Conservation (phyloP, 768 basidiomycete species). For the Cytidiella melzeri region DNA sequence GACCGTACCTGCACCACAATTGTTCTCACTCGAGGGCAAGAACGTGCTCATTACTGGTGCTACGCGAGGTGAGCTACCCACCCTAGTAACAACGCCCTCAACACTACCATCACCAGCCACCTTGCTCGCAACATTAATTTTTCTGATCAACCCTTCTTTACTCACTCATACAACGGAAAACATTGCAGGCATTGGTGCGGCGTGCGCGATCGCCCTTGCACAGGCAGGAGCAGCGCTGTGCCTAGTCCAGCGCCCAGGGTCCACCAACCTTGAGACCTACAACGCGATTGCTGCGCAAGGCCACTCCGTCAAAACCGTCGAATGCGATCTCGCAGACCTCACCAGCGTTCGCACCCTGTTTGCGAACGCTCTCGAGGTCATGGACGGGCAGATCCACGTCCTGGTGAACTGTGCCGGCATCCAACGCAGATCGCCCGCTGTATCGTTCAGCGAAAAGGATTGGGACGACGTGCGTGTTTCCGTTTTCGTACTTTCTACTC, state of each 20-base stretch:
- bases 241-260: conserved; percentile 37
- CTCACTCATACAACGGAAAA: not conserved
- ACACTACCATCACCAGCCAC: not conserved
- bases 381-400: conserved; percentile 52
- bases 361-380: conserved; percentile 38
- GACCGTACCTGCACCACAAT: conserved; percentile 38
- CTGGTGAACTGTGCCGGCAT: conserved; percentile 69
- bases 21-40: conserved; percentile 64
- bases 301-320: conserved; percentile 34
- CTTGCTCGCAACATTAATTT: not conserved
- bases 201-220: conserved; percentile 49
- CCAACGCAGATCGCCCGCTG: conserved; percentile 52
- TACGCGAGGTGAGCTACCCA: conserved; percentile 47
- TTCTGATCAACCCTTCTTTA: not conserved
- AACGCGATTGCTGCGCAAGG: conserved; percentile 33
- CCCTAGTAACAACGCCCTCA: not conserved
- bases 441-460: conserved; percentile 57
- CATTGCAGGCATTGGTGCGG: conserved; percentile 44
- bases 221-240: conserved; percentile 48
- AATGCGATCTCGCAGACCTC: conserved; percentile 52
- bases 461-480: conserved; percentile 60
- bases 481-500: too few relatives aligned
- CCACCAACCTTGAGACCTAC: conserved; percentile 30
- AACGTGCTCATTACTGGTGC: conserved; percentile 79
- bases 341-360: conserved; percentile 44